Base-by-base conservation (phyloP, 2,329 filamentous ascomycete genomes). In the Diaporthe capsici region DNA sequence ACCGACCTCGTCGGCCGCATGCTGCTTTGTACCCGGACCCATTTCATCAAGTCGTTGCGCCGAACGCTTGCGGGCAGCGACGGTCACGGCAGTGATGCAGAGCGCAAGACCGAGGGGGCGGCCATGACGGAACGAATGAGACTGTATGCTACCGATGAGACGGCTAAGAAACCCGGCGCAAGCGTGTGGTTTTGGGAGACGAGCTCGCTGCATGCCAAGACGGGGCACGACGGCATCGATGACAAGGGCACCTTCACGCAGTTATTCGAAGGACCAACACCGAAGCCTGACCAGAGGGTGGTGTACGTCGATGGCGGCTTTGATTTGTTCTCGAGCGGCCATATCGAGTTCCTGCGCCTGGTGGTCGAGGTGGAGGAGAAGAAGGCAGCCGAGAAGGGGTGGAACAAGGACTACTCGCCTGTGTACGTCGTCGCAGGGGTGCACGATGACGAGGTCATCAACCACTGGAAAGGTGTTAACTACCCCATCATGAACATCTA, bases 401-500 rank as follows among this genome's bases (percentile, higher is more conserved):
- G 96, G 95, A 94, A 93, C 22, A 89, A 88, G 61, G 94, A 97
- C 84, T 98, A 97, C 81, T 88, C 91, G 0, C 95, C 95, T 0
- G 93, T 92, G 9, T 98, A 95, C 82, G 90, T 99, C n/a, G 91
- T 98, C 58, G 96, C 95, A 3, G 97, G 97, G 67, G 93, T 99
- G 34, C 97, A 99, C 84, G 94, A 98, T 81, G 97, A 99, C 83
- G 92, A 94, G 78, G 95, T 98, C 76, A 98, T 99, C 84, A 99
- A 99, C 85, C 88, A 93, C 81, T 97, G 95, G 94, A 98, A 98
- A 86, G 96, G 97, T 49, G 90, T 98, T 80, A 99, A 99, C 86
- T 99, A 98, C 83, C 97, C 97, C 37, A 98, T 99, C 86, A 99
- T 99, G 97, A 99, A 98, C 87, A 96, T 98, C 75, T 98, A 96